phyloP scores from a whole-genome alignment of 2,329 filamentous ascomycete species.

The Diaporthe velutina region DNA sequence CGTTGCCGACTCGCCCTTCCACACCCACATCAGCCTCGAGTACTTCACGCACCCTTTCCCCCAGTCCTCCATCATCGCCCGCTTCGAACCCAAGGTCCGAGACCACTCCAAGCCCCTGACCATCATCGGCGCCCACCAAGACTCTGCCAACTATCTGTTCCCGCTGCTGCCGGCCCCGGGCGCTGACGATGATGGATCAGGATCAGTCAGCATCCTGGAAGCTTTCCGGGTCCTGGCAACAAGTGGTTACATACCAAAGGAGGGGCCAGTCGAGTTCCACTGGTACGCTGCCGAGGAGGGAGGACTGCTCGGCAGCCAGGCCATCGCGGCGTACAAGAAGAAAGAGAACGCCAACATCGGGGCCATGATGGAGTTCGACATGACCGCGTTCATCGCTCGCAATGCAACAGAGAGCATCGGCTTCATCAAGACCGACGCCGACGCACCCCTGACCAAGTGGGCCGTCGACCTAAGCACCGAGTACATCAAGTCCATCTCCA shows the following conservation, averaged over 20 bases:
- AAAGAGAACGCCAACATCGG: constrained; percentile 72
- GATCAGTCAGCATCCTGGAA: constrained; percentile 81
- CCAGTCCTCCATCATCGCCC: constrained; percentile 79
- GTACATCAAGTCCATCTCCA: constrained; percentile 51
- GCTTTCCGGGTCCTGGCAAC: constrained; percentile 75
- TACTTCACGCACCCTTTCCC: constrained; percentile 77
- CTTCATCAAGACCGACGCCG: constrained; percentile 54
- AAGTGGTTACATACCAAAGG: constrained; percentile 50
- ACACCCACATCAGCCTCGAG: constrained; percentile 54
- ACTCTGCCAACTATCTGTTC: constrained; percentile 80
- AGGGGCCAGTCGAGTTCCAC: constrained; percentile 76
- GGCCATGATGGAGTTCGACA: constrained; percentile 77
- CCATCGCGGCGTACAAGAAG: constrained; percentile 76
- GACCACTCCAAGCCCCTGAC: constrained; percentile 50
- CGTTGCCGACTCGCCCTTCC: constrained; percentile 50
- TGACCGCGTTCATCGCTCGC: constrained; percentile 54
- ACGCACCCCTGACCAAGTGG: constrained; percentile 53
- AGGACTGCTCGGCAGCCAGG: constrained; percentile 80
- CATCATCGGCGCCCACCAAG: constrained; percentile 79
- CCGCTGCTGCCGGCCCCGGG: constrained; percentile 78
- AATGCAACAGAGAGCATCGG: constrained; percentile 56
- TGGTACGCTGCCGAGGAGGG: constrained; percentile 90
- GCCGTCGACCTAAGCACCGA: constrained; percentile 50
- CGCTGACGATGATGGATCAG: constrained; percentile 80
- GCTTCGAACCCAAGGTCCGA: constrained; percentile 62